Conservation (phyloP, 192 early-diverging fungal genomes). For the Mortierella claussenii region DNA sequence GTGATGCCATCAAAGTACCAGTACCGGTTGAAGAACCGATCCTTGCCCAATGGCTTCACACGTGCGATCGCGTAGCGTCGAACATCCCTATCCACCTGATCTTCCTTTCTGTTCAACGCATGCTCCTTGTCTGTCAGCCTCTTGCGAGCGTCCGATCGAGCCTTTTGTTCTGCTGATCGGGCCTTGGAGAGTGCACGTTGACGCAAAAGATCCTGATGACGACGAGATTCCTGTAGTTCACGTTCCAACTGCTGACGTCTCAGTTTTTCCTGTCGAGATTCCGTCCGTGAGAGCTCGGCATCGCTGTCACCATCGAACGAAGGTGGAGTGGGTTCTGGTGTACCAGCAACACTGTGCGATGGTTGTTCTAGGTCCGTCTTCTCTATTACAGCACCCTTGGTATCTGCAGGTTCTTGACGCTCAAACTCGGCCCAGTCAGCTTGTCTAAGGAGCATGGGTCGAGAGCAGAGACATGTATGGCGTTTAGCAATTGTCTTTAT, state of each 20-base stretch:
- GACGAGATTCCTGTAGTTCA: constrained; percentile 57
- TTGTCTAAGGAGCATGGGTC: too few relatives aligned
- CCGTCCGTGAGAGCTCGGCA: constrained; percentile 31
- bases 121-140: constrained; percentile 66
- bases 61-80: constrained; percentile 73
- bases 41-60: constrained; percentile 78
- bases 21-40: constrained; percentile 90
- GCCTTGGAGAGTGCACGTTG: constrained; percentile 56
- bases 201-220: constrained; percentile 53
- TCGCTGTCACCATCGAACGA: constrained; percentile 18
- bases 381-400: constrained; percentile 13
- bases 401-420: constrained; percentile 25
- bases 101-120: constrained; percentile 59
- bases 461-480: too few relatives aligned
- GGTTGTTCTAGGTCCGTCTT: constrained; percentile 12
- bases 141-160: constrained; percentile 52
- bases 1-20: constrained; percentile 91
- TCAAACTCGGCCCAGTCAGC: constrained; percentile 60
- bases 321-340: constrained; percentile 24
- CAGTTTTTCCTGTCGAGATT: constrained; percentile 59
- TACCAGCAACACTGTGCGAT: constrained; percentile 17
- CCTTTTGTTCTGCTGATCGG: constrained; percentile 54
- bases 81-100: constrained; percentile 78
- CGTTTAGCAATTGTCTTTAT: too few relatives aligned
- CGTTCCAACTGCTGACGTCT: constrained; percentile 59